Conservation (phyloP, 1,139 yeast genomes). For the Geotrichum cucujoidarum region DNA sequence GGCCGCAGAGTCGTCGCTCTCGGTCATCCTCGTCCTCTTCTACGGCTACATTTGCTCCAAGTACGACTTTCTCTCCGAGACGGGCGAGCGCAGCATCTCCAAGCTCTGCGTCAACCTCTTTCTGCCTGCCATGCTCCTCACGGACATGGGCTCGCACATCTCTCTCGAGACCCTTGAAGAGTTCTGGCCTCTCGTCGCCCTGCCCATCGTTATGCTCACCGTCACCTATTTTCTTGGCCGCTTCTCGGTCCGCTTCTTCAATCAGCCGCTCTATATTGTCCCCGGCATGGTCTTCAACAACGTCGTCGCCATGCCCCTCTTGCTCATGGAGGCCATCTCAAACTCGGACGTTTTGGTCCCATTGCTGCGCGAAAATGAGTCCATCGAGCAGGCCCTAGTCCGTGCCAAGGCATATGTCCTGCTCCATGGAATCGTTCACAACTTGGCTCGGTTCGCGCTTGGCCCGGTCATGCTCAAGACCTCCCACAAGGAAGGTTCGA, state of each 20-base stretch:
- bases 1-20: conserved; percentile 23
- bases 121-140: conserved; percentile 24
- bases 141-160: conserved; percentile 26
- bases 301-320: conserved; percentile 26
- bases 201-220: conserved; percentile 20
- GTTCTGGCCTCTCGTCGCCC: conserved; percentile 24
- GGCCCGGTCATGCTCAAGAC: conserved; percentile 24
- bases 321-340: conserved; percentile 23
- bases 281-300: conserved; percentile 27
- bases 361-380: conserved; percentile 20
- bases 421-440: conserved; percentile 25
- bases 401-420: conserved; percentile 25
- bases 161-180: conserved; percentile 21
- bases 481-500: neutral
- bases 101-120: conserved; percentile 24
- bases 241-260: conserved; percentile 18
- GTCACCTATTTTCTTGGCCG: conserved; percentile 20
- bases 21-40: conserved; percentile 22
- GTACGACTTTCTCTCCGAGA: conserved; percentile 16
- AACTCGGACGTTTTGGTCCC: conserved; percentile 22
- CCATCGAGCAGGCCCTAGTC: conserved; percentile 20
- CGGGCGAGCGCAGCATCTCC: conserved; percentile 23
- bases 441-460: conserved; percentile 23
- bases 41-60: conserved; percentile 20
- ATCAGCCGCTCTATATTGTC: conserved; percentile 22